A percentile compares a stretch with the other conserved stretches of the same genome.
Evolutionary conservation across 2,329 filamentous ascomycete genomes (phyloP).

Genomic region (Coniochaeta ligniaria): DNA sequence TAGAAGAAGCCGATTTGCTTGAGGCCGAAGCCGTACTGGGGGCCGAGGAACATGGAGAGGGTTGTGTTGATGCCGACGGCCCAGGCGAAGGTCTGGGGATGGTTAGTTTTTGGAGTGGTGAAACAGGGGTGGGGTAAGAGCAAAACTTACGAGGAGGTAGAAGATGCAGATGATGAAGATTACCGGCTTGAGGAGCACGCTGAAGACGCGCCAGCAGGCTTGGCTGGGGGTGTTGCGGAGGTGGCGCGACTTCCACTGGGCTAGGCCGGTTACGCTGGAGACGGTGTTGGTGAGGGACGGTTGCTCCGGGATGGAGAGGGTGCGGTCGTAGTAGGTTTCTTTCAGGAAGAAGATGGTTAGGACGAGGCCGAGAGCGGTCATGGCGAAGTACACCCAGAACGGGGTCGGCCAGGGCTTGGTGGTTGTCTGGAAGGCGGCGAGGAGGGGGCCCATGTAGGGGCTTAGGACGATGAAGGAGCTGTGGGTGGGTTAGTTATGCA

Average conservation of each 20-base stretch:
- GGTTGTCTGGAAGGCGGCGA: conserved; percentile 41
- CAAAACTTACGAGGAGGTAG: conserved; percentile 21
- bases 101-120: not conserved
- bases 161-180: conserved; percentile 28
- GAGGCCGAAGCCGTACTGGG: conserved; percentile 41
- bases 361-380: conserved; percentile 27
- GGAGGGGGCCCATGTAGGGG: conserved; percentile 36
- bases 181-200: conserved; percentile 30
- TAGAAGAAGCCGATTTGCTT: conserved; percentile 48
- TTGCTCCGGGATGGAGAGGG: conserved; percentile 25
- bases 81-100: conserved; percentile 35
- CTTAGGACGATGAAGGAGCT: conserved; percentile 29
- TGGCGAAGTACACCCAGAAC: conserved; percentile 39
- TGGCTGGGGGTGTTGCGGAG: conserved; percentile 31
- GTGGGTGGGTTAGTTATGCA: conserved; percentile 1
- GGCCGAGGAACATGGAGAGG: conserved; percentile 41
- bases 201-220: conserved; percentile 29
- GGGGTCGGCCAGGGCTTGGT: conserved; percentile 35
- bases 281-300: conserved; percentile 22
- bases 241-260: conserved; percentile 26
- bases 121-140: not conserved
- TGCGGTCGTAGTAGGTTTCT: conserved; percentile 43
- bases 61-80: conserved; percentile 51
- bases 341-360: conserved; percentile 33
- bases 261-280: conserved; percentile 19